Evolutionary conservation across 1,284 basidiomycete genomes (phyloP).

Genomic region (Pseudomicrostroma phylloplanum): DNA sequence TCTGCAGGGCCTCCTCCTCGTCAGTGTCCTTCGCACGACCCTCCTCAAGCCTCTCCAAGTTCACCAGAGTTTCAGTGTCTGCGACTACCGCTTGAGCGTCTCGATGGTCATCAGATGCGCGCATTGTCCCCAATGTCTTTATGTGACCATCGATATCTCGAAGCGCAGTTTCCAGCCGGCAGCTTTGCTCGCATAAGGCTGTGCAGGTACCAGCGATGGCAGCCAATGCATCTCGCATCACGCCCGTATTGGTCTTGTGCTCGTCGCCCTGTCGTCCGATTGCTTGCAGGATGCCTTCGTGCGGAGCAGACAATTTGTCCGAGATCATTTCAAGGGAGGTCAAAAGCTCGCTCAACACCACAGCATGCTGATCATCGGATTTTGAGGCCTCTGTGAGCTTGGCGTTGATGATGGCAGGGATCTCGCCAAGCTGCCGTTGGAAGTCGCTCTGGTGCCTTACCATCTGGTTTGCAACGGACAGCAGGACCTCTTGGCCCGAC

Average conservation of each 20-base stretch:
- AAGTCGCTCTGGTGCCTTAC: slow-evolving; percentile 33
- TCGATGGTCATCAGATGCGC: slow-evolving; percentile 12
- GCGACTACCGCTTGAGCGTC: slow-evolving; percentile 3
- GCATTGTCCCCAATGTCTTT: not conserved
- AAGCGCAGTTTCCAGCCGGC: slow-evolving; percentile 1
- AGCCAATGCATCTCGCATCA: not conserved
- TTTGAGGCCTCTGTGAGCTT: slow-evolving; percentile 18
- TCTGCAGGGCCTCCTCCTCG: slow-evolving; percentile 18
- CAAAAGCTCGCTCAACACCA: slow-evolving; percentile 19
- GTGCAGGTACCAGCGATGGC: not conserved
- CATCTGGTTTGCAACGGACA: slow-evolving; percentile 21
- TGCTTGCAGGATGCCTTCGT: not conserved
- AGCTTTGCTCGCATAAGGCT: not conserved
- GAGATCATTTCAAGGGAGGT: not conserved
- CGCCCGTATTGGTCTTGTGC: not conserved
- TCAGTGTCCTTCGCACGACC: not conserved
- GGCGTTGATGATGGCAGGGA: slow-evolving; percentile 36
- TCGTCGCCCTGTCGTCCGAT: slow-evolving; percentile 2
- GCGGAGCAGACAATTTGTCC: not conserved
- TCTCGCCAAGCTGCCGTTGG: slow-evolving; percentile 25
- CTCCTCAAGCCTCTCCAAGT: too few species aligned
- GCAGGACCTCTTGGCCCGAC: slow-evolving; percentile 30
- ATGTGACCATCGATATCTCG: not conserved
- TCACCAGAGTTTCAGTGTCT: slow-evolving; percentile 15
- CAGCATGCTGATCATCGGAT: slow-evolving; percentile 13